Percentiles rank a stretch among this genome's conserved stretches.
Evolutionary conservation across 768 basidiomycete genomes (phyloP).

Genomic region (Phlebiopsis flavidoalba): DNA sequence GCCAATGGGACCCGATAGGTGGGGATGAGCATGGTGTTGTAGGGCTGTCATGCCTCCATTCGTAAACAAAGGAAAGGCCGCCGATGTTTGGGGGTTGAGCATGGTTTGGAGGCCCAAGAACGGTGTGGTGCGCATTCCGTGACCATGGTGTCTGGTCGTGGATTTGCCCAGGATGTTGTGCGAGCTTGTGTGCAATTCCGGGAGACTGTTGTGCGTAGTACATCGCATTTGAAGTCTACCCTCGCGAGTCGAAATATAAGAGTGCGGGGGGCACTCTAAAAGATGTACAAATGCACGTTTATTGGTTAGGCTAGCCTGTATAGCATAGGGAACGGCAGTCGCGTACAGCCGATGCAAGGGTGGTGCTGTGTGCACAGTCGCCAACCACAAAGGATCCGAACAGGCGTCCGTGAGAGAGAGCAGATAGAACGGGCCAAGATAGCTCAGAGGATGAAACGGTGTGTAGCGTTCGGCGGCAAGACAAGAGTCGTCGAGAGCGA

Average conservation of each 20-base stretch:
- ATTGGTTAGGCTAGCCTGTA: background rate
- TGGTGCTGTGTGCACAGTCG: background rate
- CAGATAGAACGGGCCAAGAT: background rate
- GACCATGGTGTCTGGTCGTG: slow-evolving; percentile 70
- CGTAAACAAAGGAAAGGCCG: slow-evolving; percentile 72
- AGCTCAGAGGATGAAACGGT: background rate
- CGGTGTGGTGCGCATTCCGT: slow-evolving; percentile 51
- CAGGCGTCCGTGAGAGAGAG: background rate
- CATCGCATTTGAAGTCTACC: slow-evolving; percentile 46
- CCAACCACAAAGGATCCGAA: slow-evolving; percentile 4
- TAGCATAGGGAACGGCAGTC: background rate
- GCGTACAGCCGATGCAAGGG: background rate
- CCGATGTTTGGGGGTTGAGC: slow-evolving; percentile 66
- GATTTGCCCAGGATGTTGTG: slow-evolving; percentile 40
- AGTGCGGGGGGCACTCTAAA: background rate
- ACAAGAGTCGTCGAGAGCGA: slow-evolving; percentile 11
- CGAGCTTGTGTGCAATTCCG: slow-evolving; percentile 71
- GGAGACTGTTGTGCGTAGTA: slow-evolving; percentile 85
- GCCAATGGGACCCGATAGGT: slow-evolving; percentile 46
- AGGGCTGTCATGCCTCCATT: slow-evolving; percentile 44
- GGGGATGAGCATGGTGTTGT: slow-evolving; percentile 55
- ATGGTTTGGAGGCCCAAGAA: slow-evolving; percentile 38
- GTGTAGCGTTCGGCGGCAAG: background rate
- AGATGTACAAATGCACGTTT: background rate
- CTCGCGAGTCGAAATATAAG: background rate